Conservation (phyloP, 2,329 filamentous ascomycete species). For the Xylaria sp. region DNA sequence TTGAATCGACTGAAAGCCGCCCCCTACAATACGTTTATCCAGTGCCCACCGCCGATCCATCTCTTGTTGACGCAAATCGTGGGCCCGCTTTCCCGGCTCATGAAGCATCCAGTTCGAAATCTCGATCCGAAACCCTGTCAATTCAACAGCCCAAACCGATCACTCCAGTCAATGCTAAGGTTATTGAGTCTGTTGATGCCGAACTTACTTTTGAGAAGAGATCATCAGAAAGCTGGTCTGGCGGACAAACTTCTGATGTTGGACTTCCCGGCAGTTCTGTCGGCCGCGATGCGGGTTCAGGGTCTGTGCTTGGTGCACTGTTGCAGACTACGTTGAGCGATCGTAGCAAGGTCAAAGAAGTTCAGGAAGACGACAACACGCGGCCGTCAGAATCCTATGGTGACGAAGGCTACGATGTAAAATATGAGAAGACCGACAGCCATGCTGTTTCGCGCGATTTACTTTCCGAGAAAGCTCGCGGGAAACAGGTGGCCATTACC, state of each 20-base stretch:
- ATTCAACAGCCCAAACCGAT: conserved; percentile 84
- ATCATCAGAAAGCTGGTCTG: conserved; percentile 33
- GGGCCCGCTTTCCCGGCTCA: conserved; percentile 43
- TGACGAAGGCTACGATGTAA: conserved; percentile 20
- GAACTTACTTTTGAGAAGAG: conserved; percentile 34
- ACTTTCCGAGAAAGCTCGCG: conserved; percentile 23
- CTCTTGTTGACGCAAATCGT: conserved; percentile 52
- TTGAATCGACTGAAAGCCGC: conserved; percentile 31
- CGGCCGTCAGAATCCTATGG: conserved; percentile 25
- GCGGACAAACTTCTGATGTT: conserved; percentile 43
- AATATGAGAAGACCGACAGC: conserved; percentile 23
- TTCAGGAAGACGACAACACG: conserved; percentile 33
- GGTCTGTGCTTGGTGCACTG: conserved; percentile 47
- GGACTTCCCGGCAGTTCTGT: conserved; percentile 46
- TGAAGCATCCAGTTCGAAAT: conserved; percentile 37
- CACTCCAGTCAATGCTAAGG: conserved; percentile 61
- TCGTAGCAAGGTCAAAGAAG: conserved; percentile 29
- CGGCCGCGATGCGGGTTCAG: conserved; percentile 42
- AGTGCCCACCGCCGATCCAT: conserved; percentile 60
- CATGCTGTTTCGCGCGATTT: conserved; percentile 30
- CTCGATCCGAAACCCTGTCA: conserved; percentile 56
- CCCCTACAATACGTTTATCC: conserved; percentile 62
- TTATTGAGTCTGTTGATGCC: conserved; percentile 53
- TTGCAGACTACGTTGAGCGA: conserved; percentile 36
- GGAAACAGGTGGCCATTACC: conserved; percentile 21